Conservation (phyloP, 257 asterid species). For the Salvia splendens region DNA sequence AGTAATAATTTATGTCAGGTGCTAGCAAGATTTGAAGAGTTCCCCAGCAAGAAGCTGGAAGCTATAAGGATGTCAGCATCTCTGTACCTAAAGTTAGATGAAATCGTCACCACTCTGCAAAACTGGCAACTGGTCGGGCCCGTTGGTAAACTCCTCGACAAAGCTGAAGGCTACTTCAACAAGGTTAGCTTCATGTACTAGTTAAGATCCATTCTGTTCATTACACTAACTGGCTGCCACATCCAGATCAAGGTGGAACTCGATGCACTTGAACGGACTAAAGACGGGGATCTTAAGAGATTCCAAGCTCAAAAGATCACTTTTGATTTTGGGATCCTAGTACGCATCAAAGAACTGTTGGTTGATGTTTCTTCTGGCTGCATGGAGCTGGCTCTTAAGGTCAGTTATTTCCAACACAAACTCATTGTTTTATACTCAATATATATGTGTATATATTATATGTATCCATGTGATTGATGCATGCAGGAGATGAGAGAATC, state of each 20-base stretch:
- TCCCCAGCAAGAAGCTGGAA: constrained; percentile 78
- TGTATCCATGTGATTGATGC: neutral
- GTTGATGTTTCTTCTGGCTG: constrained; percentile 86
- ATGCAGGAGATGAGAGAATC: constrained; percentile 61
- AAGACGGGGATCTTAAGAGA: constrained; percentile 82
- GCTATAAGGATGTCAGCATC: constrained; percentile 83
- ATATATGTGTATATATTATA: neutral
- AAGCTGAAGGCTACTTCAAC: constrained; percentile 66
- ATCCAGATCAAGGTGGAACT: constrained; percentile 77
- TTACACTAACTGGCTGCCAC: constrained; percentile 21
- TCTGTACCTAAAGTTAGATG: constrained; percentile 57
- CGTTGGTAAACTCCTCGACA: constrained; percentile 58
- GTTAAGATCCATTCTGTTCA: neutral
- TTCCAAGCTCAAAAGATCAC: constrained; percentile 69
- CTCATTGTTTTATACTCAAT: neutral
- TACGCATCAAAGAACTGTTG: constrained; percentile 72
- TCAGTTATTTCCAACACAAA: constrained; percentile 28
- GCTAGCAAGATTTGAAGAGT: constrained; percentile 80
- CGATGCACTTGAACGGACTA: constrained; percentile 70
- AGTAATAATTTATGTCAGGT: constrained; percentile 47
- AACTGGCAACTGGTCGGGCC: constrained; percentile 64
- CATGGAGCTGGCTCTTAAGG: constrained; percentile 90
- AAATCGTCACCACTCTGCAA: constrained; percentile 46
- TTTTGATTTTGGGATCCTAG: constrained; percentile 70
- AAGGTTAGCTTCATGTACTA: constrained; percentile 42